Base-by-base conservation (phyloP, 352 stramenopile genomes). In the Blastocystis sp. region DNA sequence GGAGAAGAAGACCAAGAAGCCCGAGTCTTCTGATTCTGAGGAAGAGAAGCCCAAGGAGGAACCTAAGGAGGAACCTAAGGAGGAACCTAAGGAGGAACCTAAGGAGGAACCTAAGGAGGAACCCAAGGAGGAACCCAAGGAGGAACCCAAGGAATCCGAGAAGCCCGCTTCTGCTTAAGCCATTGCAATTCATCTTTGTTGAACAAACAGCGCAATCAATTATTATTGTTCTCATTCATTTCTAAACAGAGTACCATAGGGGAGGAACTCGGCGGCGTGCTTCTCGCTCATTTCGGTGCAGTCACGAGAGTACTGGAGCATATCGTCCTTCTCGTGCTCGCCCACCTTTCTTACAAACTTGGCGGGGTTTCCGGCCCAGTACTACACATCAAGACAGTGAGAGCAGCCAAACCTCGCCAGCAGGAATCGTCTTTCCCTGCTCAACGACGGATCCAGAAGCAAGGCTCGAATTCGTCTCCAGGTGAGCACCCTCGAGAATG, bases 391-490 rank as follows among this genome's bases (percentile, higher is more conserved):
- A 85, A 2, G 50, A 61, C 9, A 2, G 26, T 50, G 6, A 10
- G 21, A 61, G n/a, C n/a, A 1, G 33, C 16, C n/a, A 29, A 29
- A 95, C 90, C 92, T 98, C 95, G 78, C 95, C 95, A 60, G 93
- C 92, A 41, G 95, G 95, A 80, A 98, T 94, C 61, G 95, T 93
- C 88, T 93, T 93, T 70, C 95, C 94, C 90, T 94, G 93, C 33
- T 95, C 93, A 80, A 98, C 93, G 45, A 98, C 96, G 19, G 95
- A 96, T 78, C 96, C 96, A 35, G 96, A 95, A 50, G 95, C 96
- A 45, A 98, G 93, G 90, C 98, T 97, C 39, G 95, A 95, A 92
- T 98, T 97, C 63, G 93, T 95, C 91, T 98, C 94, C 55, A 98
- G 92, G 45, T 97, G 92, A 60, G 94, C 94, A 37, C 95, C 95